phyloP scores from a whole-genome alignment of 768 basidiomycete species.

The Dictyophora rubrovolvata region DNA sequence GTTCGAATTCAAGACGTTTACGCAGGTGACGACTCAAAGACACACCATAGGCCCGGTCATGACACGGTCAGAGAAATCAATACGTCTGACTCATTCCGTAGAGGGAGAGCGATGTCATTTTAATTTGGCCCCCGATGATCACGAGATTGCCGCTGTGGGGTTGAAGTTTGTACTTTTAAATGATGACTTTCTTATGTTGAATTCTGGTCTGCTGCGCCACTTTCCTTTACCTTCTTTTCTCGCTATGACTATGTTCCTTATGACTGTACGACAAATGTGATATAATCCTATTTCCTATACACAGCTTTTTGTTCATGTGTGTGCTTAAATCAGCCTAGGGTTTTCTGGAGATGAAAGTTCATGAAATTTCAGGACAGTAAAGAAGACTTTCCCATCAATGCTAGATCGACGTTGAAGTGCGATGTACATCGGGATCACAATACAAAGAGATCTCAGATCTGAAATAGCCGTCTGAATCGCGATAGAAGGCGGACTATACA shows the following conservation, averaged over 20 bases:
- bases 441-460: neutral
- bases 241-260: too few species aligned
- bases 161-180: neutral
- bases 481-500: neutral
- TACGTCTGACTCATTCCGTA: constrained; percentile 35
- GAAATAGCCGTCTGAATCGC: neutral
- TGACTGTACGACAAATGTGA: too few species aligned
- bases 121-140: constrained; percentile 29
- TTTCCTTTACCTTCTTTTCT: too few species aligned
- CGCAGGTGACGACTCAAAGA: constrained; percentile 40
- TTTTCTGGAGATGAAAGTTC: neutral
- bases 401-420: neutral
- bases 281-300: too few species aligned
- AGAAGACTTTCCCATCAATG: neutral
- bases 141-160: neutral
- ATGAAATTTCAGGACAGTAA: neutral
- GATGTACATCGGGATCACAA: neutral
- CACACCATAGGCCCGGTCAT: constrained; percentile 39
- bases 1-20: constrained; percentile 61
- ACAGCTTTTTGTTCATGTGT: too few species aligned
- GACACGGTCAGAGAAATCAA: constrained; percentile 50
- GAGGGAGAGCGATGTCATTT: constrained; percentile 78
- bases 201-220: too few species aligned
- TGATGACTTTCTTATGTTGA: neutral
- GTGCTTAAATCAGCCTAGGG: too few species aligned